A percentile compares a stretch with the other conserved stretches of the same genome.
These are phyloP conservation scores for Phlyctochytrium bullatum DNA, from an alignment of 192 early-diverging fungal species.

Conservation along the genomic window DNA sequence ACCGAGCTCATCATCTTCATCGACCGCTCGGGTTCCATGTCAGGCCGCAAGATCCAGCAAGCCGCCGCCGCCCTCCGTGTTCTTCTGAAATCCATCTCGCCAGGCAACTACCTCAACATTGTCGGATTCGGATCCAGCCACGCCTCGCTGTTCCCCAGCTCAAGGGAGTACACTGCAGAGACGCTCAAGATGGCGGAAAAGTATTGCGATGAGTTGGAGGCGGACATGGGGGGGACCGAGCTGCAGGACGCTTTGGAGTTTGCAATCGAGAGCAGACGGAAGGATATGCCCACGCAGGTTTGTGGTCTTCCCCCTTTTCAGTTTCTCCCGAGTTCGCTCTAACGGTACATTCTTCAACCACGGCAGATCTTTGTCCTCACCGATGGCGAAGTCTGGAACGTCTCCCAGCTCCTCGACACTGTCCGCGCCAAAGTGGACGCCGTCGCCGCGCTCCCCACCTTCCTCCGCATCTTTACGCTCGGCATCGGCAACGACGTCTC, in stretches of 20 bases:
- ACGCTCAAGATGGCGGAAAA: conserved; percentile 30
- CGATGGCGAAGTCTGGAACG: conserved; percentile 49
- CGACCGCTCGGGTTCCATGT: conserved; percentile 56
- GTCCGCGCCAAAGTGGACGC: conserved; percentile 10
- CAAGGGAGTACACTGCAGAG: conserved; percentile 31
- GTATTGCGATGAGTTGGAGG: conserved; percentile 29
- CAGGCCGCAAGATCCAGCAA: conserved; percentile 35
- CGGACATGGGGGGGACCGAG: conserved; percentile 52
- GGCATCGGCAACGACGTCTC: conserved; percentile 52
- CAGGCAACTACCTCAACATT: conserved; percentile 45
- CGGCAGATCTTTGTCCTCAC: too few species aligned
- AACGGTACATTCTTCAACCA: too few species aligned
- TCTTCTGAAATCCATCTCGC: conserved; percentile 50
- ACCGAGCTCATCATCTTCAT: conserved; percentile 42
- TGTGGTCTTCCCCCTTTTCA: conserved; percentile 31
- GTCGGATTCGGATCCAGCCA: conserved; percentile 43
- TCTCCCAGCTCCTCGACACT: conserved; percentile 30
- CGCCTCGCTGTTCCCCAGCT: conserved; percentile 36
- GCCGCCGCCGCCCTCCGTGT: conserved; percentile 39
- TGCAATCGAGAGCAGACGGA: conserved; percentile 20
- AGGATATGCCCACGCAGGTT: conserved; percentile 41
- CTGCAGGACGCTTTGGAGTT: conserved; percentile 32
- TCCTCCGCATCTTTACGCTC: conserved; percentile 46
- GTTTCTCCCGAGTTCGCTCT: too few species aligned
- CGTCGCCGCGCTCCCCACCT: neutral